Evolutionary conservation across 2,329 filamentous ascomycete genomes (phyloP).

Genomic region (Colletotrichum kahawae): DNA sequence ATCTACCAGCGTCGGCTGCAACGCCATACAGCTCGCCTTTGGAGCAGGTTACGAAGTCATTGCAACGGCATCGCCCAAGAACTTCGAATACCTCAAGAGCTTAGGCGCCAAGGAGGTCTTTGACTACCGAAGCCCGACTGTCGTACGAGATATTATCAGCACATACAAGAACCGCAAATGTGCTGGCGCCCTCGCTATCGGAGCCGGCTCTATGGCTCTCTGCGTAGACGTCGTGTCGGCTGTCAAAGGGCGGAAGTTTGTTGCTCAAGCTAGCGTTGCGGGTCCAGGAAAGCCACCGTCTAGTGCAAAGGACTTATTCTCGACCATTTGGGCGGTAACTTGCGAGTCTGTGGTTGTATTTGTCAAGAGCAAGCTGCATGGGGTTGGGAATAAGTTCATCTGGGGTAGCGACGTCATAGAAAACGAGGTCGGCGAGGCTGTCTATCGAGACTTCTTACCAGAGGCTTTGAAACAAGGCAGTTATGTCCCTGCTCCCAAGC

Average conservation of each 20-base stretch:
- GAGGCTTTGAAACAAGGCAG: conserved; percentile 25
- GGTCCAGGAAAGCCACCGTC: neutral
- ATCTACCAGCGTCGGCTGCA: conserved; percentile 48
- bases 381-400: conserved; percentile 36
- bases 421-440: conserved; percentile 26
- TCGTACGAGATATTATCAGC: conserved; percentile 36
- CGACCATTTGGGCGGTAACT: neutral
- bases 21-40: conserved; percentile 49
- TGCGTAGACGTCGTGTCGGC: neutral
- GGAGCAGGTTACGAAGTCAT: conserved; percentile 51
- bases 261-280: conserved; percentile 1
- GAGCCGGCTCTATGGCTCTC: neutral
- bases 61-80: conserved; percentile 44
- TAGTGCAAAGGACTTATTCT: neutral
- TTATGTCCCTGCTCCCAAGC: conserved; percentile 26
- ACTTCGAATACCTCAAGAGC: conserved; percentile 45
- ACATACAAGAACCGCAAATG: conserved; percentile 27
- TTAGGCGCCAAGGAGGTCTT: conserved; percentile 50
- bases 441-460: conserved; percentile 29
- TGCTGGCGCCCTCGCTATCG: conserved; percentile 22
- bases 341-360: neutral
- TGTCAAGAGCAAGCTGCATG: conserved; percentile 30
- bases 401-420: conserved; percentile 27
- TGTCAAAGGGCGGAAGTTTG: conserved; percentile 2
- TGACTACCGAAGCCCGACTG: conserved; percentile 43